Evolutionary conservation across 495 filamentous ascomycete genomes (phyloP).

Genomic region (Halenospora varia): DNA sequence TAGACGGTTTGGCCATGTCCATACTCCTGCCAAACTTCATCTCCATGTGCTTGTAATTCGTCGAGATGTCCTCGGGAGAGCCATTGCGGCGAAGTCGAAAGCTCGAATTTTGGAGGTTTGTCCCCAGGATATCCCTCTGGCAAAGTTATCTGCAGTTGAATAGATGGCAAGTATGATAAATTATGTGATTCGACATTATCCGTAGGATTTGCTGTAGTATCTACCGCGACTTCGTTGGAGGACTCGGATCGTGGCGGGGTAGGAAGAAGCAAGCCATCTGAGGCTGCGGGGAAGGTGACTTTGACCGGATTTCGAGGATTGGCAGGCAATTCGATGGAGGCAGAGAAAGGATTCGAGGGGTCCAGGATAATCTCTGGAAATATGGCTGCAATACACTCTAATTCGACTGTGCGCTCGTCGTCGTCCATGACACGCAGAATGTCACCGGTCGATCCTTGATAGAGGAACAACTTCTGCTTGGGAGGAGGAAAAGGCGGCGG

Average conservation of each 20-base stretch:
- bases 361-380: constrained; percentile 77
- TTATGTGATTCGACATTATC: constrained; percentile 49
- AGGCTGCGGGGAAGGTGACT: constrained; percentile 60
- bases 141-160: constrained; percentile 64
- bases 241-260: constrained; percentile 27
- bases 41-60: constrained; percentile 56
- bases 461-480: constrained; percentile 19
- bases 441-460: constrained; percentile 23
- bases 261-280: constrained; percentile 31
- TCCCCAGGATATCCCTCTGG: constrained; percentile 72
- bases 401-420: constrained; percentile 61
- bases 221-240: constrained; percentile 2
- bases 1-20: constrained; percentile 75
- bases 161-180: constrained; percentile 71
- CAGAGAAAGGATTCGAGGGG: constrained; percentile 54
- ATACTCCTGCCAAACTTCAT: constrained; percentile 75
- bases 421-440: constrained; percentile 24
- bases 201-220: constrained; percentile 11
- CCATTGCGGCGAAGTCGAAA: constrained; percentile 68
- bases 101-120: constrained; percentile 58
- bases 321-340: constrained; percentile 69
- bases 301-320: constrained; percentile 63
- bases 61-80: constrained; percentile 53
- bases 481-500: not conserved
- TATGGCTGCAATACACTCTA: constrained; percentile 81